Conservation (phyloP, 768 basidiomycete genomes). For the Tulasnella sp. region DNA sequence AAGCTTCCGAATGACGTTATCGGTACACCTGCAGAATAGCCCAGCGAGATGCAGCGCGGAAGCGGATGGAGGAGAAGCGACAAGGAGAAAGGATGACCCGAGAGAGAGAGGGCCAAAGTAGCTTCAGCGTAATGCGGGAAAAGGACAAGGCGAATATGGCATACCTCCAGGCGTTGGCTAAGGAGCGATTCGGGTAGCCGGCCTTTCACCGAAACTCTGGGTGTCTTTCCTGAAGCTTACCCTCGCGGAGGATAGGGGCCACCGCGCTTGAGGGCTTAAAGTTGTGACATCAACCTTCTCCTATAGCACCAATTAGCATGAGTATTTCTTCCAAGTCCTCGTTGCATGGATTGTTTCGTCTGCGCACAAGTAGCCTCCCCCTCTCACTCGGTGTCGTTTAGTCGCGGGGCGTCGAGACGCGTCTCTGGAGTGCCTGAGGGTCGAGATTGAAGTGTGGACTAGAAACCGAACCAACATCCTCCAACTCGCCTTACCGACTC, state of each 20-base stretch:
- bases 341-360: not conserved
- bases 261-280: conserved; percentile 3
- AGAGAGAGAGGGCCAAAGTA: conserved; percentile 52
- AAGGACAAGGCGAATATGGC: conserved; percentile 94
- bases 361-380: not conserved
- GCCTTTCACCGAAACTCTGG: not conserved
- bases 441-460: conserved; percentile 2
- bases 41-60: conserved; percentile 66
- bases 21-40: conserved; percentile 52
- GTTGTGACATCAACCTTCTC: not conserved
- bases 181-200: conserved; percentile 63
- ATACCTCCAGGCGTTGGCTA: conserved; percentile 92
- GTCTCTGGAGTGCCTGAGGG: not conserved
- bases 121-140: conserved; percentile 57
- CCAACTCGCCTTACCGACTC: not conserved
- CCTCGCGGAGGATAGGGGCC: not conserved
- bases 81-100: conserved; percentile 27
- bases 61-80: conserved; percentile 53
- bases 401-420: not conserved
- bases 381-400: not conserved
- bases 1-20: conserved; percentile 16
- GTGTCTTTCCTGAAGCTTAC: not conserved
- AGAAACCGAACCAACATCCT: conserved; percentile 4
- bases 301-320: not conserved
- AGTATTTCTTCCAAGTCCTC: not conserved